Evolutionary conservation across 2,329 filamentous ascomycete genomes (phyloP), one percentile per base, ranked within the genome.

Genomic region (Periconia digitata): DNA sequence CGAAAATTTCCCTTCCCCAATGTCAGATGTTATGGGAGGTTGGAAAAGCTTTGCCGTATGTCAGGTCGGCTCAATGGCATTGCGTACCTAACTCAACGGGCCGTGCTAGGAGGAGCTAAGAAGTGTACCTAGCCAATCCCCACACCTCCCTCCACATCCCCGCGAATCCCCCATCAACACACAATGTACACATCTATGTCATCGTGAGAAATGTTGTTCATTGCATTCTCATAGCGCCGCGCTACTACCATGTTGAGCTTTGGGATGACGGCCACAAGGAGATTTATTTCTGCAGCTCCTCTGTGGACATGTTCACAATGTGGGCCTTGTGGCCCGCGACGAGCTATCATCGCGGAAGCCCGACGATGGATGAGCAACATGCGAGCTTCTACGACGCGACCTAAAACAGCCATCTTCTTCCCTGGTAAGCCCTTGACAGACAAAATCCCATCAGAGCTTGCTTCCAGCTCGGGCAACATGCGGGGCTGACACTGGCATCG

Each of bases 341-440:
- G n/a, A 32, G 27, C 27, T 32, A 18, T 46, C 16, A 46, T 50
- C 35, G 50, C 44, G 29, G 32, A 41, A 22, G 39, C 41, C 22
- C 50, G 49, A 47, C 53, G 66, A 43, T 69, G 65, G 59, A 63
- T 69, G 61, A 69, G 64, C 58, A 63, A 50, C 53, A 59, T 55
- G 13, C 50, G 49, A 29, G 44, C 51, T 23, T 40, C 41, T 3
- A 41, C 52, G 8, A 70, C 62, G 55, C 52, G 67, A 43, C 69
- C 69, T 1, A 67, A 68, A 58, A 72, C 69, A 4, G 69, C 69
- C 27, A 63, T 72, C 6, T 72, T 72, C 59, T 72, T 72, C 27
- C 69, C 69, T 44, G 69, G 69, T 69, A 66, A 18, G 39, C 6
- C 29, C 41, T 23, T 24, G 15, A 12, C 12, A 32, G n/a, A 5